Conservation (phyloP, 805 yeast species). For the Metschnikowia rubicola region DNA sequence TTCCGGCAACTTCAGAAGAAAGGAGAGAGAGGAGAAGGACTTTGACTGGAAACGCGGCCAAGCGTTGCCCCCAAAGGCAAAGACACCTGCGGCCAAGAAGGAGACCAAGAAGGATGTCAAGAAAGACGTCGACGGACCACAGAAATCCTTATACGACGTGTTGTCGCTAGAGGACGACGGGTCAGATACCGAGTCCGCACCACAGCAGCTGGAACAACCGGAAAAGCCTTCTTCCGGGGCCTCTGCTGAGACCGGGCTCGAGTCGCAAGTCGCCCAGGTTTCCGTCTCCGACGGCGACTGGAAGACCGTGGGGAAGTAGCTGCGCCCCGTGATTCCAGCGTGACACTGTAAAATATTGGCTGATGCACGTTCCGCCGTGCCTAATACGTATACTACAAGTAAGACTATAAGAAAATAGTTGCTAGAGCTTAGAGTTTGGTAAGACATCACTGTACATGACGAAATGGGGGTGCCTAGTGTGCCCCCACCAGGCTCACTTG, state of each 20-base stretch:
- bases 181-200: slow-evolving; percentile 6
- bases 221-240: no score
- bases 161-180: slow-evolving; percentile 19
- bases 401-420: no score
- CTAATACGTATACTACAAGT: slow-evolving; percentile 2
- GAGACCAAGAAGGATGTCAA: slow-evolving; percentile 11
- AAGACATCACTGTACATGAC: no score
- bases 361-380: neutral
- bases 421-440: no score
- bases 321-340: neutral
- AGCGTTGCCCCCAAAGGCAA: slow-evolving; percentile 22
- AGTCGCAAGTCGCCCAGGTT: slow-evolving; percentile 12
- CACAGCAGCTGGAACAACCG: neutral
- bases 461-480: no score
- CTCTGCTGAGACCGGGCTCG: slow-evolving; percentile 14
- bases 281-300: slow-evolving; percentile 12
- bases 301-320: slow-evolving; percentile 10
- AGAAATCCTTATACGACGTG: slow-evolving; percentile 19
- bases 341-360: slow-evolving; percentile 7
- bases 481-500: no score
- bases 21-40: slow-evolving; percentile 27
- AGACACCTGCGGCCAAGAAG: slow-evolving; percentile 7
- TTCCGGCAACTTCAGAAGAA: slow-evolving; percentile 14
- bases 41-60: slow-evolving; percentile 41
- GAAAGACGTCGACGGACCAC: slow-evolving; percentile 13